Base-by-base conservation (phyloP, 1,284 basidiomycete genomes). In the Melampsora larici-populina region DNA sequence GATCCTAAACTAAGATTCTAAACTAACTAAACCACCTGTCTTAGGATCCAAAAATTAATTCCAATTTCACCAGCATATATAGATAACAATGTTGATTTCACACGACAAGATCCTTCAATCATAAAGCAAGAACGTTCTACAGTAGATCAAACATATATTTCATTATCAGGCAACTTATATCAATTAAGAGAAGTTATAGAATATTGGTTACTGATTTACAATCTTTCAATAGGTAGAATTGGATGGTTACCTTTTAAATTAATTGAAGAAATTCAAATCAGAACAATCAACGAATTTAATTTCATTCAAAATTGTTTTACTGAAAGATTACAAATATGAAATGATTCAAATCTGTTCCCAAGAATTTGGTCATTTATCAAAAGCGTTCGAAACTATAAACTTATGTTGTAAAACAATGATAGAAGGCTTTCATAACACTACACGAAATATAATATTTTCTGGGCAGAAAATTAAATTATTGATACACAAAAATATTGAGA, bases 131-230 rank as follows among this genome's bases (percentile, higher is more conserved):
- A 36, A 31, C 51, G 67, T 29, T 63, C 68, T 55, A 67, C 65
- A 11, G 60, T 76, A 33, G 15, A 64, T 13, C 36, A 62, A 33
- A 43, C 73, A 0, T 76, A 67, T 58, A 62, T 76, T 26, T 48
- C 49, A 18, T 40, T 76, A 29, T 63, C 64, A 13, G 73, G 65
- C 18, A 64, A 64, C 24, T 60, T 77, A 24, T 77, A 70, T 63
- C 75, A 70, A 70, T 26, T 77, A 9, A 63, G 67, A 64, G 75
- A 70, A 43, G 73, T 76, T 1, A 67, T 76, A 36, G 73, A 76
- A 40, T 76, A 76, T 51, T 76, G 73, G 73, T 63, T 69, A 43
- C 75, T 58, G 26, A 70, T 31, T 49, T 8, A 18, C 24, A 40
- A 18, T 21, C 13, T 77, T 5, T 66, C 43, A 62, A 18, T 31